Evolutionary conservation across 129 eudicot genomes (phyloP), one percentile per base, ranked within the genome.

Genomic region (Escallonia rubra): DNA sequence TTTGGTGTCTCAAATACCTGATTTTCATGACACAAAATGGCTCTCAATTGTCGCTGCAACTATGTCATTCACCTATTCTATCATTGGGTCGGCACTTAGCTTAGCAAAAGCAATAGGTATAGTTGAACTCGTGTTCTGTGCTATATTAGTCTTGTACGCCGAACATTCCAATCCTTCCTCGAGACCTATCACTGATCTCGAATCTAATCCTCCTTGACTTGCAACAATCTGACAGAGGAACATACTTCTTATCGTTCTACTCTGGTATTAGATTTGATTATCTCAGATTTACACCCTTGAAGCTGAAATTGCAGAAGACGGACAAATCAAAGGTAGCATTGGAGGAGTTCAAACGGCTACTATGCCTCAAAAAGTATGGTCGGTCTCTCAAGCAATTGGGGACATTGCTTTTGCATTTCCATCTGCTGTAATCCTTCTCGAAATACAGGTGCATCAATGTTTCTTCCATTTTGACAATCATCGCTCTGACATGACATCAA

Each of bases 31-130:
- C 49, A 84, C 82, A 8, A 58, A 80, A 69, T 93, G 96, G 96
- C 89, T 89, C 43, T 93, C 96, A 41, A 53, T 85, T 51, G 68
- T 82, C 63, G 96, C 96, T 45, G 91, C 95, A 51, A 41, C 73
- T 78, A 89, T 89, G 98, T 93, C 98, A 42, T 84, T 86, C 72
- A 60, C 83, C 7, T 93, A 93, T 71, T 76, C 98, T 42, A 46
- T 60, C 65, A 78, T 89, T 46, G 89, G 89, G 52, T 83, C 89
- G 2, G 83, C 74, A 55, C 88, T 93, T 41, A 92, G 92, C 72
- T 61, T 89, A 47, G 82, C 86, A 14, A 78, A 82, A 84, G 79
- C 80, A 38, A 74, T 86, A 66, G 91, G 96, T 88, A 83, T 39
- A 52, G 4, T 42, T 41, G 39, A 10, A 50, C 7, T 43, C 61